Conservation (phyloP, 2,329 filamentous ascomycete genomes). For the Ceratocystis albifundus region DNA sequence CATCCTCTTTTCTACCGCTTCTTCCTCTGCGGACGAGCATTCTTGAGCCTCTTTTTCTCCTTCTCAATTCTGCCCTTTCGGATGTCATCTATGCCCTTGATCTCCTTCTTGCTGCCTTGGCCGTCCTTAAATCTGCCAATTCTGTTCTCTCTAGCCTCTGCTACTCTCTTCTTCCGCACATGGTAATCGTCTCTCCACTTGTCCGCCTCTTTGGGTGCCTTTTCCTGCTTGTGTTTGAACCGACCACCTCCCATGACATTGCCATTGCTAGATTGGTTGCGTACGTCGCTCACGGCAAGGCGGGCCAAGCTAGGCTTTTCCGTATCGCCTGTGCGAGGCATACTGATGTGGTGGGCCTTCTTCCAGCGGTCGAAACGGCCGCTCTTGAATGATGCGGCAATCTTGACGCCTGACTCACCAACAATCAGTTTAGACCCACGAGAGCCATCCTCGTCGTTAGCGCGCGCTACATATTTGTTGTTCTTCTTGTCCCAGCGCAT, state of each 20-base stretch:
- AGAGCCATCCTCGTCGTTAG: slow-evolving; percentile 90
- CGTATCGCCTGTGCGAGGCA: slow-evolving; percentile 69
- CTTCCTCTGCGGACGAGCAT: slow-evolving; percentile 65
- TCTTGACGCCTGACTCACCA: slow-evolving; percentile 90
- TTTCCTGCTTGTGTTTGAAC: slow-evolving; percentile 78
- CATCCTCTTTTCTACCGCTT: slow-evolving; percentile 24
- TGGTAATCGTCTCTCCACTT: slow-evolving; percentile 85
- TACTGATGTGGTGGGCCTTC: slow-evolving; percentile 68
- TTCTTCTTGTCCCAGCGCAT: slow-evolving; percentile 96
- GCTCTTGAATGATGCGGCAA: slow-evolving; percentile 83
- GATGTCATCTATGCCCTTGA: slow-evolving; percentile 74
- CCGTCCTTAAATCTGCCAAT: slow-evolving; percentile 63
- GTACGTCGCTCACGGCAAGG: slow-evolving; percentile 26
- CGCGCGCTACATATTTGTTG: slow-evolving; percentile 84
- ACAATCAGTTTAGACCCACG: slow-evolving; percentile 60
- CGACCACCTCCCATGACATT: slow-evolving; percentile 32
- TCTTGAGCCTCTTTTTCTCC: slow-evolving; percentile 74
- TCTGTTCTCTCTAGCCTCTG: slow-evolving; percentile 75
- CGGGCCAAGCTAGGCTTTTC: slow-evolving; percentile 41
- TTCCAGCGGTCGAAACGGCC: slow-evolving; percentile 91
- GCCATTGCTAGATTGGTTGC: slow-evolving; percentile 4
- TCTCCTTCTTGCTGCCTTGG: slow-evolving; percentile 60
- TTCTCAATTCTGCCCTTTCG: slow-evolving; percentile 66
- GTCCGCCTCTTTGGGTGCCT: slow-evolving; percentile 86
- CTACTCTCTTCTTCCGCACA: slow-evolving; percentile 77